Conservation (phyloP, 352 stramenopile species). For the Phytophthora sp. region DNA sequence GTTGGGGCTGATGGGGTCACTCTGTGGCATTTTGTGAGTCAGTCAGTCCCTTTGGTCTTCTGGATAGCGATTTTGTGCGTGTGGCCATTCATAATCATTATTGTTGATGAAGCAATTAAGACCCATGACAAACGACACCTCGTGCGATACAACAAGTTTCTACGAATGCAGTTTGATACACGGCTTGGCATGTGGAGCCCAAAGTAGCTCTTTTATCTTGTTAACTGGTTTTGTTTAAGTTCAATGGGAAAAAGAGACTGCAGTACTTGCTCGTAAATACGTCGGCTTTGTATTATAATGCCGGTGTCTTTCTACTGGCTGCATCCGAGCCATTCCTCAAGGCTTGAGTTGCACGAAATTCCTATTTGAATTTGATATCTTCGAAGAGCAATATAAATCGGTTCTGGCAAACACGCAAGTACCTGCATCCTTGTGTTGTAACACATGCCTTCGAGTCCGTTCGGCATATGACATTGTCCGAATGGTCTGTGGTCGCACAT, state of each 20-base stretch:
- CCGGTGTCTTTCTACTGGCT: no score
- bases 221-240: neutral
- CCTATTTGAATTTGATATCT: neutral
- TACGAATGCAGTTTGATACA: constrained; percentile 91
- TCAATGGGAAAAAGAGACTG: neutral
- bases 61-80: constrained; percentile 53
- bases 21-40: constrained; percentile 53
- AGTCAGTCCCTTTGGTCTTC: constrained; percentile 64
- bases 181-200: constrained; percentile 89
- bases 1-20: constrained; percentile 53
- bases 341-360: neutral
- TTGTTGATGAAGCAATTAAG: constrained; percentile 75
- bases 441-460: constrained; percentile 3
- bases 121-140: constrained; percentile 76
- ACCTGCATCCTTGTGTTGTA: constrained; percentile 5
- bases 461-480: neutral
- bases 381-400: neutral
- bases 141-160: constrained; percentile 83
- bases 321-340: neutral
- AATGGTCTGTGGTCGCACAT: constrained; percentile 14
- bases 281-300: neutral
- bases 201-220: constrained; percentile 45
- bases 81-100: constrained; percentile 71
- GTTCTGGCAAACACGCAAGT: neutral
- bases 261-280: neutral